Percentiles rank a stretch among this genome's conserved stretches.
Evolutionary conservation across 257 asterid genomes (phyloP).

Genomic region (Marsdenia floribunda): DNA sequence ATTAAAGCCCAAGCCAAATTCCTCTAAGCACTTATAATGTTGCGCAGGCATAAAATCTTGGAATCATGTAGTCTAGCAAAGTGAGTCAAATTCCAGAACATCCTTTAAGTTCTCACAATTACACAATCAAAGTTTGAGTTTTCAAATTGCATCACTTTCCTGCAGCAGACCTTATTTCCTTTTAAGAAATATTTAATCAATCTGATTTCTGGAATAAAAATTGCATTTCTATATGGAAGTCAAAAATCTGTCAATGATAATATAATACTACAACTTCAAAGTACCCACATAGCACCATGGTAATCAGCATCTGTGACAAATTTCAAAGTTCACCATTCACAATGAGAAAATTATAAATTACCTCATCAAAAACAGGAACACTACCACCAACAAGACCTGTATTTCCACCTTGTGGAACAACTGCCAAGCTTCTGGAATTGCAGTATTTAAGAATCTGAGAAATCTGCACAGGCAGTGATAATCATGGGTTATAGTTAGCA

Average conservation of each 20-base stretch:
- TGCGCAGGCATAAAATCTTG: not conserved
- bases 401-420: conserved; percentile 99
- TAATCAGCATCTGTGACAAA: not conserved
- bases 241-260: not conserved
- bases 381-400: conserved; percentile 99
- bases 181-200: not conserved
- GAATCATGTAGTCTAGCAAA: not conserved
- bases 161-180: not conserved
- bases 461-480: conserved; percentile 41
- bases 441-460: conserved; percentile 89
- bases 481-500: not conserved
- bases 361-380: conserved; percentile 96
- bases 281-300: not conserved
- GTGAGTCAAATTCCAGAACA: not conserved
- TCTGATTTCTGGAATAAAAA: not conserved
- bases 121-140: not conserved
- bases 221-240: not conserved
- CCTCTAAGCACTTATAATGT: not conserved
- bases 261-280: not conserved
- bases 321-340: not conserved
- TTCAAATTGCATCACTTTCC: not conserved
- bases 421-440: conserved; percentile 79
- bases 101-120: not conserved
- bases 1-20: not conserved
- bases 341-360: conserved; percentile 18